These are phyloP conservation scores for Halophytophthora batemanensis DNA, from an alignment of 352 stramenopile genomes.

Conservation along the genomic window DNA sequence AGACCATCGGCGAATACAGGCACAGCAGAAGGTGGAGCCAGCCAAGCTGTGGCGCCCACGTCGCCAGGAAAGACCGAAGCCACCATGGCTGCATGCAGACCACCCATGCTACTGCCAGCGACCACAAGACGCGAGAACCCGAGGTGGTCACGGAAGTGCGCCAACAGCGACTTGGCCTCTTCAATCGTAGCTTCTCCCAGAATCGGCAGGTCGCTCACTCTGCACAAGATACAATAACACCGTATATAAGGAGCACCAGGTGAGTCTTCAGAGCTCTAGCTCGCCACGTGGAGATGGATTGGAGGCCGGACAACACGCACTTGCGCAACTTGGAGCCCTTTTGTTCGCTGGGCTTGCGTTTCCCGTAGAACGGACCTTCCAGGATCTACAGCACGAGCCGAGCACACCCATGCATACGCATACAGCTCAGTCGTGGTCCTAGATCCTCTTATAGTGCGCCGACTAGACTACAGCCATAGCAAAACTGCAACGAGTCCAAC, in stretches of 20 bases:
- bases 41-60: conserved; percentile 62
- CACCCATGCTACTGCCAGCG: conserved; percentile 74
- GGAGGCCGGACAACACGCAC: conserved; percentile 34
- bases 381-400: conserved; percentile 41
- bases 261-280: neutral
- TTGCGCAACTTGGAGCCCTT: conserved; percentile 72
- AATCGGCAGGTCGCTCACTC: conserved; percentile 71
- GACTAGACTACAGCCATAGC: neutral
- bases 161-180: conserved; percentile 75
- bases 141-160: conserved; percentile 49
- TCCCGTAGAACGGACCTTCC: conserved; percentile 78
- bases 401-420: conserved; percentile 4
- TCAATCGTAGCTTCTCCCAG: conserved; percentile 80
- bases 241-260: neutral
- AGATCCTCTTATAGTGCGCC: neutral
- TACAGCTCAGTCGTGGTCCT: neutral
- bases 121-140: conserved; percentile 63
- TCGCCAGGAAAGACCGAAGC: conserved; percentile 68
- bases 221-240: conserved; percentile 8
- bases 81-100: conserved; percentile 73
- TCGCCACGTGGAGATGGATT: neutral
- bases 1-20: conserved; percentile 74
- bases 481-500: neutral
- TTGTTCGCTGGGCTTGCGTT: conserved; percentile 57
- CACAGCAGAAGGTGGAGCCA: conserved; percentile 65